Base-by-base conservation (phyloP, 768 basidiomycete genomes). In the Mycena alexandri region DNA sequence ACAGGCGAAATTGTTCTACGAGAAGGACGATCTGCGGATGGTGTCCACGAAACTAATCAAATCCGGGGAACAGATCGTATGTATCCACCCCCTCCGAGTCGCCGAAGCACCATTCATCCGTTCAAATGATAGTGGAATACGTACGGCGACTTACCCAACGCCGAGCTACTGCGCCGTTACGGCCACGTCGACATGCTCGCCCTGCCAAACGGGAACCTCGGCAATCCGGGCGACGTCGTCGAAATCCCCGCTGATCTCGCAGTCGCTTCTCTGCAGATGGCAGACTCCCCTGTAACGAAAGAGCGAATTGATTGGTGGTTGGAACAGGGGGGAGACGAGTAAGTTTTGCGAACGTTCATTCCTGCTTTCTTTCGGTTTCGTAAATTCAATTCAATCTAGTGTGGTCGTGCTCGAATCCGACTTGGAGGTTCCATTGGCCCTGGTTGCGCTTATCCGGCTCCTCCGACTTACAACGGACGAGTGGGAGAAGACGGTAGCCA, bases 241-340 rank as follows among this genome's bases (percentile, higher is more conserved):
- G 94, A 95, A 72, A 78, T 95, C 47, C 86, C 84, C 46, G 94
- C 92, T 21, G 92, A 94, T 79, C 74, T 93, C 50, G 81, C 90
- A 13, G 84, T 93, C 24, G 75, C 81, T 11, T 79, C 79, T 25
- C 75, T 86, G 46, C 59, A 71, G 22, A n/a, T 29, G 29, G 29
- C 60, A 48, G 58, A 68, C 70, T 51, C 70, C n/a, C 71, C 71
- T 11, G 67, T 75, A 16, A 73, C 79, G 41, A 80, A 85, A 69
- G 88, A 89, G 71, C 86, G 94, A 43, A 90, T 98, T 11, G 94
- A 98, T 67, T 98, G 93, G 90, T 96, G 96, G 93, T 80, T 99
- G 14, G 95, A 98, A 69, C 87, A 91, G 74, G 93, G 91, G 3
- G 92, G 92, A 21, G 95, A 97, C 70, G 96, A 98, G 95, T 96